These are phyloP conservation scores for Linum usitatissimum DNA, from an alignment of 345 rosid genomes.

Conservation along the genomic window DNA sequence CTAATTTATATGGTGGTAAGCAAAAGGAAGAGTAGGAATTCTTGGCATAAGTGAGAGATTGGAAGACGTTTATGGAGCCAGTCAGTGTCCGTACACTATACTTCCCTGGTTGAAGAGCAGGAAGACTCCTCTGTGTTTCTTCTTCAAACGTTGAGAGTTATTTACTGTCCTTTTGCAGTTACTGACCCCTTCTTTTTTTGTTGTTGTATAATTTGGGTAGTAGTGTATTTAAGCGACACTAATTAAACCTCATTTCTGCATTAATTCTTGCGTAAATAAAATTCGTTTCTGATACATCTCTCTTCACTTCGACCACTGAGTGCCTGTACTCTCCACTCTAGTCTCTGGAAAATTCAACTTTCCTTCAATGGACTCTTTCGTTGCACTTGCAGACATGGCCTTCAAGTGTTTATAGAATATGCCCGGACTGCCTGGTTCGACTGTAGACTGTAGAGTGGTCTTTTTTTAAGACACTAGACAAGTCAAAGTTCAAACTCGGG, in stretches of 20 bases:
- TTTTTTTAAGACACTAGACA: no score
- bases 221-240: neutral
- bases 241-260: neutral
- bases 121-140: neutral
- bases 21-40: neutral
- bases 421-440: no score
- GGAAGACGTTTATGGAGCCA: neutral
- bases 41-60: neutral
- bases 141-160: neutral
- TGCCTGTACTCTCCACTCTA: no score
- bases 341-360: no score
- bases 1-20: conserved; percentile 20
- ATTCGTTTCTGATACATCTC: no score
- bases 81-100: neutral
- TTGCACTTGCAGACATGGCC: no score
- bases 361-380: no score
- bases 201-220: neutral
- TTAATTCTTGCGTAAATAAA: neutral
- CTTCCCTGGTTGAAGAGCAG: neutral
- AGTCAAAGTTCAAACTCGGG: no score
- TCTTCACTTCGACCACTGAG: no score
- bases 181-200: neutral
- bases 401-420: no score
- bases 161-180: neutral
- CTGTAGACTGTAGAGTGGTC: no score